phyloP scores from a whole-genome alignment of 805 yeast species.

The Barnettozyma vustinii region DNA sequence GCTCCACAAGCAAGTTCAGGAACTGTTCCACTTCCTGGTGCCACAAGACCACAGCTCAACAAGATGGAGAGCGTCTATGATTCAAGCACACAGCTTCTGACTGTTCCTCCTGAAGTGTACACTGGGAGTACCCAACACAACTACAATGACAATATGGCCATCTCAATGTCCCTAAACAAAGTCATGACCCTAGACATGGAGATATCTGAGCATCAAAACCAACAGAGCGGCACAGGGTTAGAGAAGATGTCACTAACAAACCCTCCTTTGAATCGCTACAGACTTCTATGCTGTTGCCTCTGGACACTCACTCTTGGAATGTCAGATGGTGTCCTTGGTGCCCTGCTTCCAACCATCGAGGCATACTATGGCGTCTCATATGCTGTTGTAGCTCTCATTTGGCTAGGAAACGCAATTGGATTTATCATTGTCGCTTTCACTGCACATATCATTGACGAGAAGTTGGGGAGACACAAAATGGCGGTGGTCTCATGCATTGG shows the following conservation, averaged over 20 bases:
- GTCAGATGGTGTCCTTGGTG: conserved; percentile 56
- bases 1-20: background rate
- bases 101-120: conserved; percentile 3
- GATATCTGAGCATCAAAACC: background rate
- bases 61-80: conserved; percentile 9
- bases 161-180: conserved; percentile 9
- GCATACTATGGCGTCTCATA: conserved; percentile 41
- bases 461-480: conserved; percentile 36
- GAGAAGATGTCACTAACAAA: conserved; percentile 32
- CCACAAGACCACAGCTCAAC: conserved; percentile 9
- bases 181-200: conserved; percentile 1
- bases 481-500: conserved; percentile 34
- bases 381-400: conserved; percentile 50
- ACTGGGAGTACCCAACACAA: conserved; percentile 2
- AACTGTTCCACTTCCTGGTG: background rate
- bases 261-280: conserved; percentile 39
- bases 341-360: conserved; percentile 52
- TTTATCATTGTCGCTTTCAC: conserved; percentile 44
- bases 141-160: conserved; percentile 9
- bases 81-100: conserved; percentile 9
- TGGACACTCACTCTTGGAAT: conserved; percentile 42
- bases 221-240: background rate
- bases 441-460: conserved; percentile 38
- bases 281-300: conserved; percentile 35
- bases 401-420: conserved; percentile 56